Evolutionary conservation across 441 rosid species (phyloP).

Genomic region (Adansonia rubrostipa): DNA sequence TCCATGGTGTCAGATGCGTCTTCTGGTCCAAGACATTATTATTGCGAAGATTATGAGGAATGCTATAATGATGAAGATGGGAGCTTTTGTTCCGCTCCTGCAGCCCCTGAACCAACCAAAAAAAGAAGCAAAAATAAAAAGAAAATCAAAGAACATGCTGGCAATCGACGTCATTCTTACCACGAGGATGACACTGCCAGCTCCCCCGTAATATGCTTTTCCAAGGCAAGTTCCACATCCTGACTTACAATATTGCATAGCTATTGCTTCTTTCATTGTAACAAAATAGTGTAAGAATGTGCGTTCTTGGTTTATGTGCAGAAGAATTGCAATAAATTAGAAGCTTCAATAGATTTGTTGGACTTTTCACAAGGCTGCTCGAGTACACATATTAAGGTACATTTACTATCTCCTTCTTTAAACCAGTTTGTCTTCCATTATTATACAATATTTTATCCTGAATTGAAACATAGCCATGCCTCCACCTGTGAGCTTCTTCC

Average conservation of each 20-base stretch:
- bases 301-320: slow-evolving; percentile 28
- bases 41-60: slow-evolving; percentile 36
- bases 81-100: slow-evolving; percentile 29
- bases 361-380: slow-evolving; percentile 55
- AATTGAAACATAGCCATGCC: neutral
- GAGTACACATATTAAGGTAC: slow-evolving; percentile 48
- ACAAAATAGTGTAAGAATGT: neutral
- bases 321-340: slow-evolving; percentile 38
- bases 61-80: slow-evolving; percentile 32
- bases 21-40: slow-evolving; percentile 58
- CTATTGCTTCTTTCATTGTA: neutral
- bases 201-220: slow-evolving; percentile 44
- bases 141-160: slow-evolving; percentile 35
- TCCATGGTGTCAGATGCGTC: slow-evolving; percentile 86
- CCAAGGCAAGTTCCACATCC: slow-evolving; percentile 47
- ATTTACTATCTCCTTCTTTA: neutral
- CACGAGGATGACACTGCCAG: slow-evolving; percentile 78
- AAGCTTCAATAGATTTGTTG: slow-evolving; percentile 42
- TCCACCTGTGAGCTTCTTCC: slow-evolving; percentile 26
- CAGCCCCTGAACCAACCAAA: slow-evolving; percentile 25
- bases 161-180: slow-evolving; percentile 41
- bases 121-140: slow-evolving; percentile 36
- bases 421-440: neutral
- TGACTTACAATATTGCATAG: neutral
- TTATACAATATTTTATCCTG: neutral